phyloP scores from a whole-genome alignment of 495 filamentous ascomycete species.

The Xylaria flabelliformis region DNA sequence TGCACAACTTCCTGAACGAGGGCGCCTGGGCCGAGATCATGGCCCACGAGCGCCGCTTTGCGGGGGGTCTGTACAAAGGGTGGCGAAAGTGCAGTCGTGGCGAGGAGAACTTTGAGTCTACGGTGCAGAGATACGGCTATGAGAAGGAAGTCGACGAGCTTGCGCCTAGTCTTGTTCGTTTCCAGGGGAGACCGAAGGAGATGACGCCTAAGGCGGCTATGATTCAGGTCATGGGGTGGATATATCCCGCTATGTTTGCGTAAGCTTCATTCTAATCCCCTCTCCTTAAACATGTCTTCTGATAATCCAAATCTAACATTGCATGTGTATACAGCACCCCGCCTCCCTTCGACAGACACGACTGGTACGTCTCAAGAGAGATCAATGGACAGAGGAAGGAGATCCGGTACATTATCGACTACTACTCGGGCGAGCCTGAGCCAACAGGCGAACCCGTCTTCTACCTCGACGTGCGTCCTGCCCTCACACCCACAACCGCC shows the following conservation, averaged over 20 bases:
- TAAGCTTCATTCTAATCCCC: slow-evolving; percentile 46
- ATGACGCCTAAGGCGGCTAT: slow-evolving; percentile 88
- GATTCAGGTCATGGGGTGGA: slow-evolving; percentile 73
- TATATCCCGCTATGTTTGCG: slow-evolving; percentile 81
- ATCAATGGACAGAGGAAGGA: slow-evolving; percentile 68
- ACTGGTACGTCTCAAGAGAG: slow-evolving; percentile 87
- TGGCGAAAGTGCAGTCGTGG: slow-evolving; percentile 79
- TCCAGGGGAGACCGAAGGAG: slow-evolving; percentile 87
- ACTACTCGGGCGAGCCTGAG: slow-evolving; percentile 88
- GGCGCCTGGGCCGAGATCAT: slow-evolving; percentile 95
- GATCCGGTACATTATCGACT: slow-evolving; percentile 96
- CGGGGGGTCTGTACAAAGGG: slow-evolving; percentile 69
- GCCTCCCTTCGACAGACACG: slow-evolving; percentile 96
- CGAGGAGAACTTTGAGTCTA: slow-evolving; percentile 59
- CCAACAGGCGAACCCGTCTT: slow-evolving; percentile 93
- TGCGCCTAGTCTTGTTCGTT: slow-evolving; percentile 76
- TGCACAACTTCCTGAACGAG: slow-evolving; percentile 98
- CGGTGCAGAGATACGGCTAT: slow-evolving; percentile 43
- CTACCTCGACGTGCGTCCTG: slow-evolving; percentile 95
- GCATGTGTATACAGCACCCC: slow-evolving; percentile 57
- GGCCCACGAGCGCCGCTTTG: slow-evolving; percentile 87
- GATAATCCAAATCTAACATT: too few relatives aligned
- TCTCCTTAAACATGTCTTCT: too few relatives aligned
- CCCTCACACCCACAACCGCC: slow-evolving; percentile 82
- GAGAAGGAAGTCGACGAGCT: slow-evolving; percentile 45